A percentile compares a stretch with the other conserved stretches of the same genome.
Evolutionary conservation across 345 rosid species (phyloP).

Genomic region (Rhizophora mangle): DNA sequence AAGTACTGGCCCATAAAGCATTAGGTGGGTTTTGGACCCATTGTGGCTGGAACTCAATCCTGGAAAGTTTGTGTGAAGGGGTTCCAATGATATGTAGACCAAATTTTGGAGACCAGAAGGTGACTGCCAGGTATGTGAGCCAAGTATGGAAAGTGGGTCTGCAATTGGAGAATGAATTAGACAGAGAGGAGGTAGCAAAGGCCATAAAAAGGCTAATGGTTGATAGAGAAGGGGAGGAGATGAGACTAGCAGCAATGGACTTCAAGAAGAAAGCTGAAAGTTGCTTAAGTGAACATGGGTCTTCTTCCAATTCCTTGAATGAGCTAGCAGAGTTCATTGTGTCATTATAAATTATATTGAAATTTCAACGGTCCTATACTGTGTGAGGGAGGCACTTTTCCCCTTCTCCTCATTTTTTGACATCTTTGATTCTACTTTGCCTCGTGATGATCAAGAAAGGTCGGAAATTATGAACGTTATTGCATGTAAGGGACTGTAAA

Average conservation of each 20-base stretch:
- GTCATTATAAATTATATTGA: no score
- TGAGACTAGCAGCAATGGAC: background rate
- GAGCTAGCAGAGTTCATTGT: no score
- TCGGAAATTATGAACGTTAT: constrained; percentile 75
- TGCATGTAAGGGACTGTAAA: constrained; percentile 86
- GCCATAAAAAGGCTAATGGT: constrained; percentile 13
- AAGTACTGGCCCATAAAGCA: constrained; percentile 40
- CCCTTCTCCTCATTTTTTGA: constrained; percentile 88
- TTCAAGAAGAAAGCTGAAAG: constrained; percentile 11
- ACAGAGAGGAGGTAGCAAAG: constrained; percentile 11
- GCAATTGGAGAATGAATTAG: constrained; percentile 32
- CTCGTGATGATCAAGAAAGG: constrained; percentile 72
- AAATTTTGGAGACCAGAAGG: constrained; percentile 36
- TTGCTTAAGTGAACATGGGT: constrained; percentile 5
- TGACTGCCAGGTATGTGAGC: constrained; percentile 39
- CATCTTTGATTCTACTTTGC: constrained; percentile 72
- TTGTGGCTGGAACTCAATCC: constrained; percentile 55
- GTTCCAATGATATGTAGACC: constrained; percentile 50
- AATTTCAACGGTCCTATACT: no score
- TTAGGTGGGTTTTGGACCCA: constrained; percentile 52
- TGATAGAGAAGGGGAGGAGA: constrained; percentile 12
- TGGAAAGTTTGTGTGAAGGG: constrained; percentile 47
- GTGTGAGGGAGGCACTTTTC: constrained; percentile 22
- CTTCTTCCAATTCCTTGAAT: background rate
- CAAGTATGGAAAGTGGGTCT: constrained; percentile 41